Percentiles rank a stretch among this genome's conserved stretches.
Evolutionary conservation across 495 filamentous ascomycete species (phyloP).

Genomic region (Diplogelasinospora grovesii): DNA sequence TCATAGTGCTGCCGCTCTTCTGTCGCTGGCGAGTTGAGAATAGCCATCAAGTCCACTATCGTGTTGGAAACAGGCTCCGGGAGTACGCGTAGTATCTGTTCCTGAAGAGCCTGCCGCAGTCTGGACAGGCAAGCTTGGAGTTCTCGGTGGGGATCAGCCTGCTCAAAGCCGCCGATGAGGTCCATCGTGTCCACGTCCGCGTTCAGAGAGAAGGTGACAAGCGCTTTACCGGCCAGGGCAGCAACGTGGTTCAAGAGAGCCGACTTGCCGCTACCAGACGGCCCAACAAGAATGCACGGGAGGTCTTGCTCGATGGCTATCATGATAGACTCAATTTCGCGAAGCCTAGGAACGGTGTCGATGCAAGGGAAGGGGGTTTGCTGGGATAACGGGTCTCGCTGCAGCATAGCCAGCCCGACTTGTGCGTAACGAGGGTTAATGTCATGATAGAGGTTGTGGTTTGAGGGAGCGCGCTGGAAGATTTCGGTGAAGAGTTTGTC

Average conservation of each 20-base stretch:
- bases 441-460: constrained; percentile 60
- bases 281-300: constrained; percentile 81
- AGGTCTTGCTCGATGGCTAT: constrained; percentile 78
- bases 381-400: constrained; percentile 52
- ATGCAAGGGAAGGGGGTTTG: constrained; percentile 47
- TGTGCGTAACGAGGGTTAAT: constrained; percentile 50
- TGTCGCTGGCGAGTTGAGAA: constrained; percentile 22
- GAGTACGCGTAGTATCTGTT: constrained; percentile 45
- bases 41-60: constrained; percentile 37
- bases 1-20: constrained; percentile 24
- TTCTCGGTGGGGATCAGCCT: constrained; percentile 72
- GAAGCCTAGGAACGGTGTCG: constrained; percentile 51
- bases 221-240: constrained; percentile 59
- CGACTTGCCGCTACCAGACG: constrained; percentile 83
- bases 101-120: constrained; percentile 48
- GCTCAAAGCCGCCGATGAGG: constrained; percentile 92
- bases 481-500: constrained; percentile 51
- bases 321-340: constrained; percentile 76
- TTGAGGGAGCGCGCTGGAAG: constrained; percentile 30
- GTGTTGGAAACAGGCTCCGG: constrained; percentile 35
- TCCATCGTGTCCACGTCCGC: constrained; percentile 95
- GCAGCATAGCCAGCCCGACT: constrained; percentile 68
- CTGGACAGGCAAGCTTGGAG: constrained; percentile 48
- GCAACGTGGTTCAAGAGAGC: constrained; percentile 73
- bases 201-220: constrained; percentile 78